These are phyloP conservation scores for Acanthamoeba sp. DNA, from an alignment of 208 protist genomes.

Conservation along the genomic window DNA sequence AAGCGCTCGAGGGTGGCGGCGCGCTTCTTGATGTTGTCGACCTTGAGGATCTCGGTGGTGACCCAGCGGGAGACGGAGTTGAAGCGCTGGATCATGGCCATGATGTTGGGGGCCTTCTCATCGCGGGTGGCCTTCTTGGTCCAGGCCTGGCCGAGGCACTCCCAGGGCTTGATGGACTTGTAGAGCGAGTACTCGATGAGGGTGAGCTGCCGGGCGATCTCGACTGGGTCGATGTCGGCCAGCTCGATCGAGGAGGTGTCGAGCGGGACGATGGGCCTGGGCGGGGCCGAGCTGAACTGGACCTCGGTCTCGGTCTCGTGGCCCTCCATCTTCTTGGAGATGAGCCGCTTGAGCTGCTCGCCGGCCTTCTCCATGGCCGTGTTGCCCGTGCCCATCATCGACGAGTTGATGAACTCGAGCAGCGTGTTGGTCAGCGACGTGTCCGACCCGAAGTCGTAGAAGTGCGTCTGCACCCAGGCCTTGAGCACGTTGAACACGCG, in stretches of 20 bases:
- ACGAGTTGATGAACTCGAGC: constrained; percentile 5
- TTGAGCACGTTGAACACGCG: constrained; percentile 71
- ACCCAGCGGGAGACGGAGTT: constrained; percentile 85
- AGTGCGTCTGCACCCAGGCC: constrained; percentile 41
- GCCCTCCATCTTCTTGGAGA: constrained; percentile 69
- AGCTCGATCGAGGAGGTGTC: background rate
- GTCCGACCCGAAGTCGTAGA: constrained; percentile 48
- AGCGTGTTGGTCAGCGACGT: constrained; percentile 33
- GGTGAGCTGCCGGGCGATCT: constrained; percentile 83
- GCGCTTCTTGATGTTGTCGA: constrained; percentile 73
- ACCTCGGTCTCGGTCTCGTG: constrained; percentile 42
- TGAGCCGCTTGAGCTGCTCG: constrained; percentile 42
- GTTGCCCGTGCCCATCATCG: no score
- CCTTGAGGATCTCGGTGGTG: constrained; percentile 80
- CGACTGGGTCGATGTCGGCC: background rate
- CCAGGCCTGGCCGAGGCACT: constrained; percentile 83
- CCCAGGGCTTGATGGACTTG: constrained; percentile 81
- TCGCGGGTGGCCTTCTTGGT: constrained; percentile 77
- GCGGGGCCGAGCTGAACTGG: constrained; percentile 67
- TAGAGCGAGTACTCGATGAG: constrained; percentile 83
- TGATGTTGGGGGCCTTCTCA: constrained; percentile 82
- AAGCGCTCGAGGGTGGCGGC: constrained; percentile 78
- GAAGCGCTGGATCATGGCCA: constrained; percentile 82
- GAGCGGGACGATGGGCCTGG: constrained; percentile 30
- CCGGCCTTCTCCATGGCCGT: constrained; percentile 7